Evolutionary conservation across 2,329 filamentous ascomycete genomes (phyloP).

Genomic region (Sclerotinia spermophila): DNA sequence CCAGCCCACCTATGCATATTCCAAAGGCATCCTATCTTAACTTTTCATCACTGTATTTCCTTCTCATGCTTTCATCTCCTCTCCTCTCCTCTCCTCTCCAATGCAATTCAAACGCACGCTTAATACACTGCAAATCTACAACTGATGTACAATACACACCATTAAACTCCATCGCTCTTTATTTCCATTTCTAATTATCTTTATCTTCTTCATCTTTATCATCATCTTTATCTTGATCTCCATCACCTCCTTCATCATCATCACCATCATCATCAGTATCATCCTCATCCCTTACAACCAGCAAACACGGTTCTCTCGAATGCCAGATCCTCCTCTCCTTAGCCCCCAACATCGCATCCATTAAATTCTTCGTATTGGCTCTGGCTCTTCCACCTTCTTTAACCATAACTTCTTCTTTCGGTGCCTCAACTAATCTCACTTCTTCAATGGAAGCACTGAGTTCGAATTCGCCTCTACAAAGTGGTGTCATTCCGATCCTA

Average conservation of each 20-base stretch:
- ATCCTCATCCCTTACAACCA: slow-evolving; percentile 50
- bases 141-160: slow-evolving; percentile 4
- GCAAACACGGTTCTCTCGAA: slow-evolving; percentile 52
- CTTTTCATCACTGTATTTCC: no score
- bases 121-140: not conserved
- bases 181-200: not conserved
- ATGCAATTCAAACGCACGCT: not conserved
- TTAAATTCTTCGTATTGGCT: slow-evolving; percentile 54
- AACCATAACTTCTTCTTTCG: slow-evolving; percentile 31
- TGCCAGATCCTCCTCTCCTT: slow-evolving; percentile 64
- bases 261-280: slow-evolving; percentile 27
- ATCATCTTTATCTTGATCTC: not conserved
- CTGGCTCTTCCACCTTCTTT: slow-evolving; percentile 40
- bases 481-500: slow-evolving; percentile 65
- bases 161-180: not conserved
- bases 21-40: not conserved
- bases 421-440: slow-evolving; percentile 48
- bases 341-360: slow-evolving; percentile 56
- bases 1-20: not conserved
- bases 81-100: not conserved
- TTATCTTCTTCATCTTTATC: not conserved
- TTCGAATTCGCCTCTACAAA: slow-evolving; percentile 81
- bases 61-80: not conserved
- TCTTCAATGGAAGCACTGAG: slow-evolving; percentile 80
- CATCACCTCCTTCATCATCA: not conserved